These are phyloP conservation scores for Penicillium crustosum DNA, from an alignment of 2,329 filamentous ascomycete species.

Conservation along the genomic window DNA sequence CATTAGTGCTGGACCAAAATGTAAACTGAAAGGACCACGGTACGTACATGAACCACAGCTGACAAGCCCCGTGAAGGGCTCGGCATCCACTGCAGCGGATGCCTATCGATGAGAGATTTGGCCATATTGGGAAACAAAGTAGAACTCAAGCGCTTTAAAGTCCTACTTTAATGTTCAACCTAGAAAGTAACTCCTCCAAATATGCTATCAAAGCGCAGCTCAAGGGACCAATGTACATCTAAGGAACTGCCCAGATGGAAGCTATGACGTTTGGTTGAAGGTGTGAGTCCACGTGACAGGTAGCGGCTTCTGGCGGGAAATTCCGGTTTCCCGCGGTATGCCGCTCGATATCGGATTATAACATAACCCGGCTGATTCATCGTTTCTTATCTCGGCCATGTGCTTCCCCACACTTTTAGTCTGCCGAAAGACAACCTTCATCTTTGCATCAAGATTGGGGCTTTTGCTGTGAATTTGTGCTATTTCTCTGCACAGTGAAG, in stretches of 20 bases:
- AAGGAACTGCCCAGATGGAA: not conserved
- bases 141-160: not conserved
- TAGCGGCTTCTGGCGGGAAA: not conserved
- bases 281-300: conserved; percentile 14
- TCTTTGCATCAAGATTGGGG: conserved; percentile 5
- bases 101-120: conserved; percentile 30
- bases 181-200: not conserved
- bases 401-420: conserved; percentile 28
- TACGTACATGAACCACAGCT: conserved; percentile 44
- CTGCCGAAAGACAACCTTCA: conserved; percentile 9
- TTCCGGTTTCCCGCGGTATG: conserved; percentile 18
- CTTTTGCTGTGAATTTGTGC: not conserved
- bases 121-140: conserved; percentile 12
- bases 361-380: conserved; percentile 22
- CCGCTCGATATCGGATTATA: conserved; percentile 8
- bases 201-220: conserved; percentile 1
- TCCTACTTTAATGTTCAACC: not conserved
- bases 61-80: conserved; percentile 47
- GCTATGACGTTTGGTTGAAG: conserved; percentile 11
- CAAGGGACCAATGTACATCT: conserved; percentile 1
- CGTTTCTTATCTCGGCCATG: conserved; percentile 18
- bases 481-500: not conserved
- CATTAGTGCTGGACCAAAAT: not conserved
- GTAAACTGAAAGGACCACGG: not conserved
- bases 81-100: conserved; percentile 45